Evolutionary conservation across 495 filamentous ascomycete genomes (phyloP).

Genomic region (Aspergillus coremiiformis): DNA sequence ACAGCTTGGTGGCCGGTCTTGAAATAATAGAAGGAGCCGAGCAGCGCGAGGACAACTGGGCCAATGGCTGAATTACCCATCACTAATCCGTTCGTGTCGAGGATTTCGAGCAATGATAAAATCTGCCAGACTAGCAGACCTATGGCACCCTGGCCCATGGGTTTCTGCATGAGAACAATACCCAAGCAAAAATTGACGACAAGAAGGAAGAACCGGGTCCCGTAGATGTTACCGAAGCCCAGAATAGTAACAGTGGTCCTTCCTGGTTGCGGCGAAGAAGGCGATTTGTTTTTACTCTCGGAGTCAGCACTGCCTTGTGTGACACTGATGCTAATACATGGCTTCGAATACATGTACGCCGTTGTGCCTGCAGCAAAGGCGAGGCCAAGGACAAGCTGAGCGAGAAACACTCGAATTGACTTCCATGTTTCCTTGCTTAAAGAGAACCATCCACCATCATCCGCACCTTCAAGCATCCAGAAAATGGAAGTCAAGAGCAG

Average conservation of each 20-base stretch:
- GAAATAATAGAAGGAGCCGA: conserved; percentile 93
- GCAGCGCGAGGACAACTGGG: conserved; percentile 71
- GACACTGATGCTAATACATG: conserved; percentile 57
- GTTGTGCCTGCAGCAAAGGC: conserved; percentile 60
- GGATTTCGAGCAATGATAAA: conserved; percentile 77
- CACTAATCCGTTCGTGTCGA: conserved; percentile 67
- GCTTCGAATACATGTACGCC: conserved; percentile 67
- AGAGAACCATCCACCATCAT: conserved; percentile 79
- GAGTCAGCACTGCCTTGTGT: conserved; percentile 20
- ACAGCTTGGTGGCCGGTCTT: conserved; percentile 95
- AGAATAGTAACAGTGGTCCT: conserved; percentile 66
- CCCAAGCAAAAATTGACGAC: conserved; percentile 67
- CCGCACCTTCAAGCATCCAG: conserved; percentile 86
- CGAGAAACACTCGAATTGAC: conserved; percentile 62
- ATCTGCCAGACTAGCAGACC: conserved; percentile 76
- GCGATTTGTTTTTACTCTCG: conserved; percentile 18
- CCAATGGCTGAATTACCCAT: conserved; percentile 62
- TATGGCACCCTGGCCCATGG: conserved; percentile 84
- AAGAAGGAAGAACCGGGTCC: conserved; percentile 82
- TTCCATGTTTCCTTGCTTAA: conserved; percentile 59
- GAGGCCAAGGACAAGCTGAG: conserved; percentile 64
- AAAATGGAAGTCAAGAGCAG: conserved; percentile 71
- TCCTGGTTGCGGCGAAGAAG: conserved; percentile 31
- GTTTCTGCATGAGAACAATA: conserved; percentile 79
- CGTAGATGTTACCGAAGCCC: conserved; percentile 87